Evolutionary conservation across 2,329 filamentous ascomycete genomes (phyloP).

Genomic region (Aschersonia sp.): DNA sequence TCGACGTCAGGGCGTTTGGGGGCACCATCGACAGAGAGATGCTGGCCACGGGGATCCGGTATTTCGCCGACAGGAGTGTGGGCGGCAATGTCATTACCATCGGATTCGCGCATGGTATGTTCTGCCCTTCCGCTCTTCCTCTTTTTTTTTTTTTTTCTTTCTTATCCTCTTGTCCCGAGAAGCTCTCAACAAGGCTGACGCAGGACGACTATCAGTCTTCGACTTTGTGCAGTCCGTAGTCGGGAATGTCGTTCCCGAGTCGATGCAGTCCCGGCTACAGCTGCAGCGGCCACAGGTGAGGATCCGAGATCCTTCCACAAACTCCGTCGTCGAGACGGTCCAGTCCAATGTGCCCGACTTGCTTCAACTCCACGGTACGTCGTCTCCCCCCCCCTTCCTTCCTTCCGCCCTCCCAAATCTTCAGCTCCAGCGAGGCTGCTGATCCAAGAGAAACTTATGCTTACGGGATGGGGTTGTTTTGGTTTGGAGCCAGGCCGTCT

Average conservation of each 20-base stretch:
- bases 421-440: neutral
- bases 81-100: conserved; percentile 31
- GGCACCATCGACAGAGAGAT: conserved; percentile 18
- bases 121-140: neutral
- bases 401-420: neutral
- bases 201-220: conserved; percentile 17
- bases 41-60: conserved; percentile 22
- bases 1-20: conserved; percentile 25
- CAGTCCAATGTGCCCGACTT: conserved; percentile 30
- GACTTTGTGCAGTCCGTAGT: conserved; percentile 30
- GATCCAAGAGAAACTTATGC: too few relatives aligned
- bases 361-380: conserved; percentile 5
- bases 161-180: neutral
- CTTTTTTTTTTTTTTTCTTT: neutral
- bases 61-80: conserved; percentile 31
- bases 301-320: conserved; percentile 17
- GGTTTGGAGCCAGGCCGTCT: conserved; percentile 1
- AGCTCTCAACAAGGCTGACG: conserved; percentile 1
- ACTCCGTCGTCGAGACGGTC: conserved; percentile 14
- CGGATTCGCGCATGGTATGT: conserved; percentile 25
- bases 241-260: conserved; percentile 22
- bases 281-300: conserved; percentile 26
- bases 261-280: conserved; percentile 24
- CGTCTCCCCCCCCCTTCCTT: neutral
- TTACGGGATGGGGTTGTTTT: too few relatives aligned